Percentiles rank a stretch among this genome's conserved stretches.
Conservation (phyloP, 1,284 basidiomycete species). For the Sporisorium exsertum region DNA sequence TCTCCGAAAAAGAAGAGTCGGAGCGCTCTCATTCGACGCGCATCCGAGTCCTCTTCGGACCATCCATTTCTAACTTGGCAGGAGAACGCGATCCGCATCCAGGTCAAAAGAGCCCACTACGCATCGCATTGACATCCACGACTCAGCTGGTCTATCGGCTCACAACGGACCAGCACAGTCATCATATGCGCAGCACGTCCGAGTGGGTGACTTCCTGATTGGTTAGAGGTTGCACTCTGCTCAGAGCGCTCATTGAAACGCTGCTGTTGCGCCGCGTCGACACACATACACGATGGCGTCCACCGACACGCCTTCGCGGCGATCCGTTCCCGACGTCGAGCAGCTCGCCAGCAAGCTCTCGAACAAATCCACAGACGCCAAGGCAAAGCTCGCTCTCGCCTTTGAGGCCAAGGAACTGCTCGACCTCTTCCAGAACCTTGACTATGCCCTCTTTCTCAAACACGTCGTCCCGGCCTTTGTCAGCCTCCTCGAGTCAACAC, state of each 20-base stretch:
- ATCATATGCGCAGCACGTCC: slow-evolving; percentile 2
- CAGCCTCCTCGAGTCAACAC: slow-evolving; percentile 81
- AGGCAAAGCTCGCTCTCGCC: slow-evolving; percentile 52
- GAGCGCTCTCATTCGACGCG: background rate
- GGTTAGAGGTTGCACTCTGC: background rate
- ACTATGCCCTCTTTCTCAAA: slow-evolving; percentile 77
- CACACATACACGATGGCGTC: slow-evolving; percentile 29
- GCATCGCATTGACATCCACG: background rate
- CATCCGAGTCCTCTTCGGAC: background rate
- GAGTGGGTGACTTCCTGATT: background rate
- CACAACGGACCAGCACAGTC: background rate
- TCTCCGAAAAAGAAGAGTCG: background rate
- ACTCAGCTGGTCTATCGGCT: background rate
- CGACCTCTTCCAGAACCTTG: slow-evolving; percentile 71
- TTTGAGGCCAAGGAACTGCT: slow-evolving; percentile 63
- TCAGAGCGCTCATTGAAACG: background rate
- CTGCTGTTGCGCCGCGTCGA: background rate
- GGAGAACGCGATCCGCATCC: background rate
- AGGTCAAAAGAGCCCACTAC: background rate
- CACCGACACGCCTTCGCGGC: slow-evolving; percentile 40
- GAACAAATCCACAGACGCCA: slow-evolving; percentile 48
- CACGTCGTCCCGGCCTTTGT: slow-evolving; percentile 80
- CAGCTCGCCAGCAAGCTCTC: slow-evolving; percentile 46
- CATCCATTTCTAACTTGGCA: background rate
- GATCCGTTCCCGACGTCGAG: slow-evolving; percentile 46